phyloP scores from a whole-genome alignment of 148 eudicot species.

The Amaranthus hypochondriacus region DNA sequence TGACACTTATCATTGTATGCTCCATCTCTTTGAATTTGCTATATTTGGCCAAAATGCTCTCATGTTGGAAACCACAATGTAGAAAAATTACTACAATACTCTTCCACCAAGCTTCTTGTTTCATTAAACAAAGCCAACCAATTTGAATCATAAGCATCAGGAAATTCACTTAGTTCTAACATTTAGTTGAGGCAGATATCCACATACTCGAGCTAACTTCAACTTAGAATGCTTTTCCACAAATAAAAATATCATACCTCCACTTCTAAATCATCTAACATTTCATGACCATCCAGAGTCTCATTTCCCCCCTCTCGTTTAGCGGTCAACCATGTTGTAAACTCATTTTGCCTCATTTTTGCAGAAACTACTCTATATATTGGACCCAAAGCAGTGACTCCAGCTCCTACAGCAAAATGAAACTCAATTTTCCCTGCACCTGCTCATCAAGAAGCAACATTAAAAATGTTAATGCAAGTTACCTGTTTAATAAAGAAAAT shows the following conservation, averaged over 20 bases:
- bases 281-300: constrained; percentile 63
- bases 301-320: constrained; percentile 54
- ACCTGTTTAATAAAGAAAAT: constrained; percentile 6
- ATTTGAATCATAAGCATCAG: too few species aligned
- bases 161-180: too few species aligned
- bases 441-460: constrained; percentile 28
- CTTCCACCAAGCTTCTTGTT: too few species aligned
- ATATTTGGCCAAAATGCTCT: too few species aligned
- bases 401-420: constrained; percentile 59
- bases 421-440: constrained; percentile 68
- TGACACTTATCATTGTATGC: too few species aligned
- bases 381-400: constrained; percentile 57
- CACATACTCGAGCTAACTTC: too few species aligned
- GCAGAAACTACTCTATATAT: constrained; percentile 71
- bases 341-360: constrained; percentile 35
- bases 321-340: constrained; percentile 79
- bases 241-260: constrained; percentile 42
- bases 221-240: not conserved
- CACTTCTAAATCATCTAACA: constrained; percentile 44
- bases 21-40: too few species aligned
- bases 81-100: too few species aligned
- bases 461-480: not conserved
- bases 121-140: too few species aligned
- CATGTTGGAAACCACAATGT: too few species aligned
- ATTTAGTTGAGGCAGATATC: too few species aligned